Base-by-base conservation (phyloP, 2,329 filamentous ascomycete species). In the Beauveria australis region DNA sequence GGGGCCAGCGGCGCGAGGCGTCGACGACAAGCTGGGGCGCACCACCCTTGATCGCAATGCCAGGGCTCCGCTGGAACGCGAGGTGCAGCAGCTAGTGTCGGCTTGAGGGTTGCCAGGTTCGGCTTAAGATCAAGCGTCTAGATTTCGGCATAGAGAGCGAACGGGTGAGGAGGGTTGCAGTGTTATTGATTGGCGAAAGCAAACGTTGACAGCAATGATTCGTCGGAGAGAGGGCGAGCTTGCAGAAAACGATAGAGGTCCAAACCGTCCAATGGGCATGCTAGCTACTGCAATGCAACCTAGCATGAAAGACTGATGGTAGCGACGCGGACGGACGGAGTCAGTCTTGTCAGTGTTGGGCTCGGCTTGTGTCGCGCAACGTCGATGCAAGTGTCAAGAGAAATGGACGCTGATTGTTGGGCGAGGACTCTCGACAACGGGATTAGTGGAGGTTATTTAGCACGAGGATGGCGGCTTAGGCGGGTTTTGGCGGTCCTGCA, bases 41-140 rank as follows among this genome's bases (percentile, higher is more conserved):
- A 28, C 22, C 56, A 59, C 56, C 47, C 46, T 58, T 51, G n/a
- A n/a, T 43, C 61, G 19, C 66, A 66, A 70, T 66, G 67, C 69
- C 68, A 70, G 65, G 68, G 67, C 68, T 66, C 68, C 68, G 66
- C 68, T 60, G 60, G 55, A 57, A 43, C 37, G 37, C 46, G 52
- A 44, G 47, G 47, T 59, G 46, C 56, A 52, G 56, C 37, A 44
- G 24, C n/a, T 59, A 59, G 47, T 22, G 46, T 49, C 22, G 16
- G 40, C 24, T 18, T 33, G 30, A 46, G 28, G 43, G 28, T 19
- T 48, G 26, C n/a, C 19, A 44, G 54, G 37, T 43, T 59, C 57
- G 57, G 40, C 57, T 53, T 53, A 53, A 57, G 16, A 18, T 4
- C n/a, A 37, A 18, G 47, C 43, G 43, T 37, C 24, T 26, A 19